Conservation (phyloP, 345 rosid species). For the Trapa incisa region DNA sequence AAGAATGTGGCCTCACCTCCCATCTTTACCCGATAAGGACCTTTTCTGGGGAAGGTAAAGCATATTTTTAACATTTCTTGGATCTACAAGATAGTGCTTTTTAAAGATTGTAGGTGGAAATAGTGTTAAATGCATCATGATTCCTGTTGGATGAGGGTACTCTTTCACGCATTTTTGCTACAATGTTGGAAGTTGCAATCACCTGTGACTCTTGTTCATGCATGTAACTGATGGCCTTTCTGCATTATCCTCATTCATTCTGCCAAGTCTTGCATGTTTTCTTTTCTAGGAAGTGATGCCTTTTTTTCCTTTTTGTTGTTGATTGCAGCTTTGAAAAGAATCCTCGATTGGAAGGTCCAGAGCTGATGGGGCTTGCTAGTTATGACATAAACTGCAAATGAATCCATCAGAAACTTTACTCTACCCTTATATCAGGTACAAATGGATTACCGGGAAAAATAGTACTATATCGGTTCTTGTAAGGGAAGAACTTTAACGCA, state of each 20-base stretch:
- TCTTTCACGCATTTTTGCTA: background rate
- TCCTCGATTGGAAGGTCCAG: conserved; percentile 87
- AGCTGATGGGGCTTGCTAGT: conserved; percentile 18
- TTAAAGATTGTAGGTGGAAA: background rate
- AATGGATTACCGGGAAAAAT: too few species aligned
- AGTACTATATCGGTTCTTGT: too few species aligned
- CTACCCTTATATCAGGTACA: too few species aligned
- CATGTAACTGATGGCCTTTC: background rate
- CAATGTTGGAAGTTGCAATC: background rate
- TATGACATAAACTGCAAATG: too few species aligned
- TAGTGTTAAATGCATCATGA: background rate
- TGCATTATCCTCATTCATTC: background rate
- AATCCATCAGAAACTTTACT: too few species aligned
- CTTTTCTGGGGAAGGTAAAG: background rate
- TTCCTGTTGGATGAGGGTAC: background rate
- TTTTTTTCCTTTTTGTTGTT: background rate
- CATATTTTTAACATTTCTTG: background rate
- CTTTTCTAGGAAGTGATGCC: background rate
- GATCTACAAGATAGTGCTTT: background rate
- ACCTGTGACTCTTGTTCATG: background rate
- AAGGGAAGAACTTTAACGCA: too few species aligned
- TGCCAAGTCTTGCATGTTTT: background rate
- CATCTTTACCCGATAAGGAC: background rate
- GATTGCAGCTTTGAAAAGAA: conserved; percentile 65
- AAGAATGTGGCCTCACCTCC: background rate